Conservation (phyloP, 441 rosid genomes). For the Kokia cookei region DNA sequence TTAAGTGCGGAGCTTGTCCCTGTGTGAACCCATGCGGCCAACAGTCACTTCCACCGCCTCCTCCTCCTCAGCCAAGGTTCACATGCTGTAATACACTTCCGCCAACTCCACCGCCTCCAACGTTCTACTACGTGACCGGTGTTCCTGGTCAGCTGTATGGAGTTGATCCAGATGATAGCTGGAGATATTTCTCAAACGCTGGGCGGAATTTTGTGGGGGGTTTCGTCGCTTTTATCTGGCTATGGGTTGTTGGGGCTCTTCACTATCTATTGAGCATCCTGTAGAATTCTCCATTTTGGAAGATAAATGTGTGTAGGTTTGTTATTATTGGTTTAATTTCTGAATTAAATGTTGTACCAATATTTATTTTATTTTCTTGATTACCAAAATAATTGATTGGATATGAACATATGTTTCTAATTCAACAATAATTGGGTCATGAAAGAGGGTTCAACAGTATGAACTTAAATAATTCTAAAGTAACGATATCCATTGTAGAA, state of each 20-base stretch:
- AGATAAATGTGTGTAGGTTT: background rate
- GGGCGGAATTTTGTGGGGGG: background rate
- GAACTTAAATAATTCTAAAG: too few species aligned
- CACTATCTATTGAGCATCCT: background rate
- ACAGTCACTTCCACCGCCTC: constrained; percentile 10
- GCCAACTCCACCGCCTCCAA: constrained; percentile 34
- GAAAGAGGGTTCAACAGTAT: too few species aligned
- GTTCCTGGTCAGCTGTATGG: constrained; percentile 32
- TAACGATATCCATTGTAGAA: too few species aligned
- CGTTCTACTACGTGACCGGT: constrained; percentile 40
- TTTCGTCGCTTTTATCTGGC: constrained; percentile 12
- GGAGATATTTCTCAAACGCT: constrained; percentile 32
- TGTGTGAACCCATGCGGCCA: constrained; percentile 53
- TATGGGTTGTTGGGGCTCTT: constrained; percentile 13
- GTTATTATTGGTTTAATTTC: constrained; percentile 4
- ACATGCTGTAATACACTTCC: constrained; percentile 10
- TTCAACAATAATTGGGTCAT: too few species aligned
- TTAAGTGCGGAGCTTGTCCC: constrained; percentile 56
- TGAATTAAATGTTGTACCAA: background rate
- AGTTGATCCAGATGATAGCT: constrained; percentile 17
- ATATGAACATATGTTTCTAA: too few species aligned
- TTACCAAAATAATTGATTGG: too few species aligned
- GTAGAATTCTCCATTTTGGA: background rate
- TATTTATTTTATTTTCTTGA: too few species aligned
- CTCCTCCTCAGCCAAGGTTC: constrained; percentile 18